A percentile compares a stretch with the other conserved stretches of the same genome.
Conservation (phyloP, 352 stramenopile species). For the Chrysophaeum taylorii region DNA sequence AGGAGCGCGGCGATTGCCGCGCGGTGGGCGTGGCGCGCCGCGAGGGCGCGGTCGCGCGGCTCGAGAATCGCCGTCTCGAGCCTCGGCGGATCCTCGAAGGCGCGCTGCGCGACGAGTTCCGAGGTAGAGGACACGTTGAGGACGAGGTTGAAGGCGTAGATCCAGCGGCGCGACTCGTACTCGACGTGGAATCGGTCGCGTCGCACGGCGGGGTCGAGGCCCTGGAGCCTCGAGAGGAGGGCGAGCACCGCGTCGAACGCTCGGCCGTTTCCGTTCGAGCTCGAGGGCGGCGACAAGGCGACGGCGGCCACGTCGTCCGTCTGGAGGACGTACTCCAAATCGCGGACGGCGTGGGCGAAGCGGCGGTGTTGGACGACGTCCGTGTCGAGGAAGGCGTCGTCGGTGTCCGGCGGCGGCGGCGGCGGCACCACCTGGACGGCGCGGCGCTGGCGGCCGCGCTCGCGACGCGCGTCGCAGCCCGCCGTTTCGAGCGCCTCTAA, state of each 20-base stretch:
- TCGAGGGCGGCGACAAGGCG: not conserved
- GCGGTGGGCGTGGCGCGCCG: not conserved
- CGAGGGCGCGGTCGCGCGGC: not conserved
- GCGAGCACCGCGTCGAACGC: slow-evolving; percentile 46
- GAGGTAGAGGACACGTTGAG: slow-evolving; percentile 21
- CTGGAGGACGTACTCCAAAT: slow-evolving; percentile 88
- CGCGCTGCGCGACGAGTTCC: not conserved
- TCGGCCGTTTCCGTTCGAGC: slow-evolving; percentile 21
- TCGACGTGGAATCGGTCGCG: slow-evolving; percentile 75
- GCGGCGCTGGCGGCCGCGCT: not conserved
- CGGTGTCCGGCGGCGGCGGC: not conserved
- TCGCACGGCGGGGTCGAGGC: slow-evolving; percentile 57
- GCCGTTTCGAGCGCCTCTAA: slow-evolving; percentile 36
- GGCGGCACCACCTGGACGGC: not conserved
- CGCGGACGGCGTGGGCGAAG: slow-evolving; percentile 74
- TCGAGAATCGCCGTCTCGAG: not conserved
- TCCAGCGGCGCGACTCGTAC: slow-evolving; percentile 82
- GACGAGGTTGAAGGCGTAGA: slow-evolving; percentile 77
- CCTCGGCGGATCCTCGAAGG: not conserved
- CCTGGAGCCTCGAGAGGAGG: slow-evolving; percentile 57
- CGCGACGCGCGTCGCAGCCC: not conserved
- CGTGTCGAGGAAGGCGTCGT: slow-evolving; percentile 72
- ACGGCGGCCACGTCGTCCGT: slow-evolving; percentile 37
- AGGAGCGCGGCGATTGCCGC: not conserved
- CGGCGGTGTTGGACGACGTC: slow-evolving; percentile 80